Conservation (phyloP, 257 asterid genomes). For the Gardenia jasminoides region DNA sequence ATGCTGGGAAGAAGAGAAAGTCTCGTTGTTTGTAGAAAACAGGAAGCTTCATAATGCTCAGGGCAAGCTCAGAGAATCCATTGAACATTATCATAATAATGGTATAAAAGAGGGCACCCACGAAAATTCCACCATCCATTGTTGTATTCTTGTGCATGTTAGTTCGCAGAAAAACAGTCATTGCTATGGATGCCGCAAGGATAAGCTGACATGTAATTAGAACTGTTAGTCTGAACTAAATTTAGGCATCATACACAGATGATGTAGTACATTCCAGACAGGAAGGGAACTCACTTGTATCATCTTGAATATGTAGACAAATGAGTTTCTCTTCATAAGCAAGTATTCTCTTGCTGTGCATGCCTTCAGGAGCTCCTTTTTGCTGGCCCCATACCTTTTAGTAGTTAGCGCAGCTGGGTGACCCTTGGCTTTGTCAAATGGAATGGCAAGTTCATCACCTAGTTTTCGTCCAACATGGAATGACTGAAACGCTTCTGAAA, state of each 20-base stretch:
- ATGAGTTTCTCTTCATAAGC: constrained; percentile 26
- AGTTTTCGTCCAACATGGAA: constrained; percentile 21
- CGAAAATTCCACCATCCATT: constrained; percentile 71
- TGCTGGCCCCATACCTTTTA: constrained; percentile 21
- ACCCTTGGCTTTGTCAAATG: constrained; percentile 23
- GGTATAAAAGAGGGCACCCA: constrained; percentile 82
- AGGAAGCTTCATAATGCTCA: constrained; percentile 80
- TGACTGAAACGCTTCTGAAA: constrained; percentile 24
- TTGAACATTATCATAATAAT: constrained; percentile 79
- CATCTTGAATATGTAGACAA: constrained; percentile 21
- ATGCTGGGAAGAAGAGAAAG: constrained; percentile 75
- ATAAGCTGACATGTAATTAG: constrained; percentile 54
- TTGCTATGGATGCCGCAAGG: constrained; percentile 55
- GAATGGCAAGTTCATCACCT: constrained; percentile 22
- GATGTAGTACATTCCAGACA: not conserved
- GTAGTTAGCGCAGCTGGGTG: constrained; percentile 19
- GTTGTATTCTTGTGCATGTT: constrained; percentile 56
- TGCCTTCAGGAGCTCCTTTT: constrained; percentile 23
- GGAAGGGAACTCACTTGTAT: constrained; percentile 15
- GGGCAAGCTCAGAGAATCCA: constrained; percentile 81
- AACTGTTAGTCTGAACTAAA: not conserved
- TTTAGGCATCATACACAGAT: not conserved
- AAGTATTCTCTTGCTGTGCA: constrained; percentile 23
- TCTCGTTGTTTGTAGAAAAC: constrained; percentile 89
- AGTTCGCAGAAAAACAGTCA: constrained; percentile 85